Percentiles rank a stretch among this genome's conserved stretches.
These are phyloP conservation scores for Ramaria sp. DNA, from an alignment of 768 basidiomycete genomes.

Conservation along the genomic window DNA sequence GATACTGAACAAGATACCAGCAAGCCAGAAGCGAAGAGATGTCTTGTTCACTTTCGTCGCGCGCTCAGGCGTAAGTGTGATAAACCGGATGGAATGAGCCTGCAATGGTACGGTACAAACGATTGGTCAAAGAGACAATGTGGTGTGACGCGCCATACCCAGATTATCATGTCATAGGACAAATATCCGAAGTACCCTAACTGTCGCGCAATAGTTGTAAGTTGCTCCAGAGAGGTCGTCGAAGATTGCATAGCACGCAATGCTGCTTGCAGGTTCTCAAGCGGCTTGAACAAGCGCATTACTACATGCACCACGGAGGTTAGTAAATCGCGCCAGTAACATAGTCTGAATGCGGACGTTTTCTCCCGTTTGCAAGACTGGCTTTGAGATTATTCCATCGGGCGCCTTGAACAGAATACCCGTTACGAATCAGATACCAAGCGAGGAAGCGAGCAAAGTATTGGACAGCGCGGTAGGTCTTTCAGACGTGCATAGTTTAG, in stretches of 20 bases:
- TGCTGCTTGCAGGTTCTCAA: constrained; percentile 90
- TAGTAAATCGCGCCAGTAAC: background rate
- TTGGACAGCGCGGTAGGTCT: constrained; percentile 87
- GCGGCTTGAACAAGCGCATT: constrained; percentile 83
- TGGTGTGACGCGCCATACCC: constrained; percentile 43
- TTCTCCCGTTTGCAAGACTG: constrained; percentile 76
- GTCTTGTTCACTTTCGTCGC: constrained; percentile 48
- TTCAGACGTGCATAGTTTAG: background rate
- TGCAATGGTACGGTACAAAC: constrained; percentile 18
- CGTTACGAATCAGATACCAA: constrained; percentile 65
- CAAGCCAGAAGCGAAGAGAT: constrained; percentile 80
- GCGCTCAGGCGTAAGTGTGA: constrained; percentile 47
- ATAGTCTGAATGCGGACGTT: constrained; percentile 42
- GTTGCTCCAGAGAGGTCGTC: constrained; percentile 53
- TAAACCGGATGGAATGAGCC: constrained; percentile 60
- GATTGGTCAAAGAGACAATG: background rate
- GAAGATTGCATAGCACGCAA: constrained; percentile 52
- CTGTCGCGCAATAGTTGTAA: constrained; percentile 74
- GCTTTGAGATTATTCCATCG: constrained; percentile 79
- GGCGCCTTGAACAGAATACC: constrained; percentile 57
- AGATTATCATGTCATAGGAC: constrained; percentile 69
- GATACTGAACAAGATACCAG: constrained; percentile 76
- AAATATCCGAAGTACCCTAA: constrained; percentile 85
- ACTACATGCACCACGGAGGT: constrained; percentile 35
- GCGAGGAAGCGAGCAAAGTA: constrained; percentile 85